phyloP scores from a whole-genome alignment of 371 early-diverging fungal species.

The Circinella umbellata region DNA sequence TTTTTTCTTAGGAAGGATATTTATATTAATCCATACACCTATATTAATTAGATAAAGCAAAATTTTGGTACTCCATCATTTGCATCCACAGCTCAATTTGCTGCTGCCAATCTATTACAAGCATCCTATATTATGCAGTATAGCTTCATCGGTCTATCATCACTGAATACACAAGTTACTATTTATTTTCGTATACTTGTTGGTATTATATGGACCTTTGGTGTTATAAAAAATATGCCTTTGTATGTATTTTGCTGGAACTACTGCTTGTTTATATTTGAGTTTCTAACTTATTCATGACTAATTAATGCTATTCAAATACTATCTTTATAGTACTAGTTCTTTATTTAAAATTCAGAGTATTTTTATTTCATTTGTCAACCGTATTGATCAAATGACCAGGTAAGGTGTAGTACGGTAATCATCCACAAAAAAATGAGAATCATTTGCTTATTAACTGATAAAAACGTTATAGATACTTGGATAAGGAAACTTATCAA shows the following conservation, averaged over 20 bases:
- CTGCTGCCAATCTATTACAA: conserved; percentile 48
- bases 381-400: conserved; percentile 36
- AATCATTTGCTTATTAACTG: too few species aligned
- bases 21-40: too few species aligned
- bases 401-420: conserved; percentile 17
- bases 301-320: too few species aligned
- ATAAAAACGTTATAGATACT: background rate
- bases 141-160: conserved; percentile 62
- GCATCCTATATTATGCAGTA: conserved; percentile 70
- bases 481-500: conserved; percentile 8
- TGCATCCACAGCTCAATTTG: conserved; percentile 43
- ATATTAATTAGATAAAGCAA: conserved; percentile 36
- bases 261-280: too few species aligned
- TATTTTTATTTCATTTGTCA: conserved; percentile 38
- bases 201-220: conserved; percentile 62
- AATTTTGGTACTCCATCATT: conserved; percentile 46
- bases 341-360: conserved; percentile 21
- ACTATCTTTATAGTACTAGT: background rate
- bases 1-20: too few species aligned
- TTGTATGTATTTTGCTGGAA: conserved; percentile 28
- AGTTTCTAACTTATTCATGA: too few species aligned
- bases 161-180: conserved; percentile 43
- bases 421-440: background rate
- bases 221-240: conserved; percentile 50
- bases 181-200: conserved; percentile 57